Percentiles rank a stretch among this genome's conserved stretches.
These are phyloP conservation scores for Russula sp. DNA, from an alignment of 768 basidiomycete genomes.

Conservation along the genomic window DNA sequence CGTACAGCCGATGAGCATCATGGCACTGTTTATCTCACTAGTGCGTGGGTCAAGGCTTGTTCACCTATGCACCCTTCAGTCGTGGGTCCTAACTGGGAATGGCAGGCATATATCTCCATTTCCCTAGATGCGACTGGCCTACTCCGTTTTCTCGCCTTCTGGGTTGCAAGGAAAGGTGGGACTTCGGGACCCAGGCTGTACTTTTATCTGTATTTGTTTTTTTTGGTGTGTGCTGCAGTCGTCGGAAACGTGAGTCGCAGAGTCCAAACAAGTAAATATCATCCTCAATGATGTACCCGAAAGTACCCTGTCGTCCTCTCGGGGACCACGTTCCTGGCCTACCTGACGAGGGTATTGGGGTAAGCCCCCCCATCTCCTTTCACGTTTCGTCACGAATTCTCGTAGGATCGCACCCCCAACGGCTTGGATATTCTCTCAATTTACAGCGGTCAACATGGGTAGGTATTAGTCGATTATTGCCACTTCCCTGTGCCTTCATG, in stretches of 20 bases:
- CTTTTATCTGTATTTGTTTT: slow-evolving; percentile 76
- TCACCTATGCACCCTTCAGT: neutral
- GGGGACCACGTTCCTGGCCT: slow-evolving; percentile 84
- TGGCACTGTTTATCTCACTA: slow-evolving; percentile 85
- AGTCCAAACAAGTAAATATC: neutral
- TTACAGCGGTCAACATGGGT: slow-evolving; percentile 72
- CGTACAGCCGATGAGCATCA: slow-evolving; percentile 85
- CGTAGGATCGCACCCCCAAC: slow-evolving; percentile 35
- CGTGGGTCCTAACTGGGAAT: neutral
- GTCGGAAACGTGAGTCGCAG: slow-evolving; percentile 58
- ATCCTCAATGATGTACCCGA: neutral
- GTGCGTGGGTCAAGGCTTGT: slow-evolving; percentile 29
- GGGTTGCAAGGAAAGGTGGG: slow-evolving; percentile 71
- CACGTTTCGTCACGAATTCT: neutral
- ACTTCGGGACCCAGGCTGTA: slow-evolving; percentile 64
- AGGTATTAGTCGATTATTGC: slow-evolving; percentile 33
- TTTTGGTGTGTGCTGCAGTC: slow-evolving; percentile 66
- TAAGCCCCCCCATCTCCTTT: slow-evolving; percentile 9
- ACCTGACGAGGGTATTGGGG: slow-evolving; percentile 68
- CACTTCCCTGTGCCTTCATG: neutral
- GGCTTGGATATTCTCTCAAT: slow-evolving; percentile 69
- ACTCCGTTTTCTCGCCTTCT: slow-evolving; percentile 80
- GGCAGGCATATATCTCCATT: slow-evolving; percentile 75
- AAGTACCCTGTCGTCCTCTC: slow-evolving; percentile 86
- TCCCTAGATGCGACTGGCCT: slow-evolving; percentile 87